These are phyloP conservation scores for Plasmodium yoelii DNA, from an alignment of 169 alveolate genomes.

Conservation along the genomic window DNA sequence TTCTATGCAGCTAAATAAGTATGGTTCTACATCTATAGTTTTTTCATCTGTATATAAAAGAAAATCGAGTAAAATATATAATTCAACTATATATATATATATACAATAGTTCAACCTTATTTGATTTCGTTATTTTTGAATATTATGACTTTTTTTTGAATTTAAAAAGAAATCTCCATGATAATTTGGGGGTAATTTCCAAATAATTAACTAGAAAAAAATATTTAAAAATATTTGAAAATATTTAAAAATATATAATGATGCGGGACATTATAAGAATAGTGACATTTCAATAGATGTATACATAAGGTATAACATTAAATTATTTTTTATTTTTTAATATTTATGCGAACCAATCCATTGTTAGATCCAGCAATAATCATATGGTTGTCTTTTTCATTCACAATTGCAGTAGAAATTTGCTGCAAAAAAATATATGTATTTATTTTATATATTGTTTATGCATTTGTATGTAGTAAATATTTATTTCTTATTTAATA, in stretches of 20 bases:
- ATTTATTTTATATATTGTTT: background rate
- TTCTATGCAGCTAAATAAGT: slow-evolving; percentile 62
- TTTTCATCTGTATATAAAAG: slow-evolving; percentile 30
- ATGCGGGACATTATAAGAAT: background rate
- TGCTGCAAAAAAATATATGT: slow-evolving; percentile 27
- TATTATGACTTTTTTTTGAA: slow-evolving; percentile 55
- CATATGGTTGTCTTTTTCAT: slow-evolving; percentile 49
- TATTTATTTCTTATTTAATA: background rate
- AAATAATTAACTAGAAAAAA: slow-evolving; percentile 43
- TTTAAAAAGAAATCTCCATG: slow-evolving; percentile 36
- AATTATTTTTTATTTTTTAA: background rate
- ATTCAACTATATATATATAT: background rate
- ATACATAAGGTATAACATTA: background rate
- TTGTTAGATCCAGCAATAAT: slow-evolving; percentile 73
- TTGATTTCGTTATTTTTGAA: background rate
- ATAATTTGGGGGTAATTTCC: slow-evolving; percentile 71
- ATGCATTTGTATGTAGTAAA: background rate
- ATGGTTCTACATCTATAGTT: slow-evolving; percentile 70
- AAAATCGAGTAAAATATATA: background rate
- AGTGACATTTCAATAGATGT: background rate
- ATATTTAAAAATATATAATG: background rate
- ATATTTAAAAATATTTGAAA: background rate
- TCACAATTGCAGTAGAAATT: slow-evolving; percentile 68
- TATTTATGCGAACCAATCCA: slow-evolving; percentile 42
- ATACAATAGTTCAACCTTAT: background rate